These are phyloP conservation scores for Juglanconis juglandina DNA, from an alignment of 2,329 filamentous ascomycete genomes.

Conservation along the genomic window DNA sequence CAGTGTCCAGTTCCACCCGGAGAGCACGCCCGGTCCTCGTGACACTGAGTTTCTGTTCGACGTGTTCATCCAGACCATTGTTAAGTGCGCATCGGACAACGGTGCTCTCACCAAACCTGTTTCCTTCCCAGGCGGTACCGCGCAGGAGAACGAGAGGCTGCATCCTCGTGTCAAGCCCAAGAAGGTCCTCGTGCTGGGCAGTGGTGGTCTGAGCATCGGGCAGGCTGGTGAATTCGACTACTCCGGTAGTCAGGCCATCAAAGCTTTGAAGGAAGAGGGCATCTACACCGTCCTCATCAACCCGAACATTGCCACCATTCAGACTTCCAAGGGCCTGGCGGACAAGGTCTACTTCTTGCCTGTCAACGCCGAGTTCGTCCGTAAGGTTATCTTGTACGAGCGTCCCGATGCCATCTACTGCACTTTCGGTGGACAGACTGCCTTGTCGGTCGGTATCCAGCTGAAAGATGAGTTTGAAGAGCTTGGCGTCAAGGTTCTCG, in stretches of 20 bases:
- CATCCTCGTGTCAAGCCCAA: constrained; percentile 81
- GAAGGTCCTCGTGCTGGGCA: constrained; percentile 92
- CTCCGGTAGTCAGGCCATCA: constrained; percentile 96
- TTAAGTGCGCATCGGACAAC: constrained; percentile 64
- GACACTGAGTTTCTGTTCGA: constrained; percentile 98
- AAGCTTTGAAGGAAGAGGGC: constrained; percentile 94
- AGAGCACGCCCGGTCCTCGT: constrained; percentile 90
- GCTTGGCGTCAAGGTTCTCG: constrained; percentile 89
- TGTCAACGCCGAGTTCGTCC: constrained; percentile 93
- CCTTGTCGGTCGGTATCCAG: constrained; percentile 93
- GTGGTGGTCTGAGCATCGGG: constrained; percentile 92
- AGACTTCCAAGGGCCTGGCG: constrained; percentile 94
- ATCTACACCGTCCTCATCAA: constrained; percentile 99
- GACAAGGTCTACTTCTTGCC: constrained; percentile 99
- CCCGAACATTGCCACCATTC: constrained; percentile 97
- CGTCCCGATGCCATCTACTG: constrained; percentile 94
- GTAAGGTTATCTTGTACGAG: constrained; percentile 95
- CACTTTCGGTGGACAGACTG: constrained; percentile 96
- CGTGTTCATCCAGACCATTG: constrained; percentile 86
- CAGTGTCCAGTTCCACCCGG: constrained; percentile 99
- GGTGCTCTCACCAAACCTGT: constrained; percentile 70
- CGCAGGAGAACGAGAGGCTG: constrained; percentile 71
- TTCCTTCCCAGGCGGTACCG: constrained; percentile 79
- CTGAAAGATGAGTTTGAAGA: constrained; percentile 94
- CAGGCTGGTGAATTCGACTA: constrained; percentile 99